phyloP scores from a whole-genome alignment of 2,329 filamentous ascomycete species.

The Xylariaceae sp. region DNA sequence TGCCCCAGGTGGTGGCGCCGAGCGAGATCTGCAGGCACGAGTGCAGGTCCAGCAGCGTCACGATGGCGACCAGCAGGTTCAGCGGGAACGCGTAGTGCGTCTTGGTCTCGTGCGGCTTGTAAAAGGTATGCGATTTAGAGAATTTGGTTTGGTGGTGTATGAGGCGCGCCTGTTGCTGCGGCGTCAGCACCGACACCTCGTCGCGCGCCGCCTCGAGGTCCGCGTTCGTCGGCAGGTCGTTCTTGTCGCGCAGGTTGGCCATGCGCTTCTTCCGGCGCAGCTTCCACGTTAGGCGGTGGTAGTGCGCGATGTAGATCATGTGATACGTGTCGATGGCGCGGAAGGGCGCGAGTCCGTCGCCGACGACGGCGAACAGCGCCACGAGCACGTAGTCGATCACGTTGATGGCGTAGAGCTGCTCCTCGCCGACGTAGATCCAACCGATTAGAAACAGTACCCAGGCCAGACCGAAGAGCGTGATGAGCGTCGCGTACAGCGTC shows the following conservation, averaged over 20 bases:
- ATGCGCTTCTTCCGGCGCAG: constrained; percentile 63
- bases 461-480: constrained; percentile 81
- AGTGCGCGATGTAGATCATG: constrained; percentile 80
- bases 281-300: constrained; percentile 66
- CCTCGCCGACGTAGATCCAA: constrained; percentile 80
- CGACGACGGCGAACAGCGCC: constrained; percentile 70
- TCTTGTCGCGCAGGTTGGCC: constrained; percentile 66
- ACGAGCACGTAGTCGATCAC: constrained; percentile 73
- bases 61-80: constrained; percentile 72
- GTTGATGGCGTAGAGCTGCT: constrained; percentile 70
- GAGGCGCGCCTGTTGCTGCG: constrained; percentile 68
- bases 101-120: constrained; percentile 83
- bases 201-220: constrained; percentile 49
- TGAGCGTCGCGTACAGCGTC: constrained; percentile 79
- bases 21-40: constrained; percentile 79
- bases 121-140: constrained; percentile 82
- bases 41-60: constrained; percentile 79
- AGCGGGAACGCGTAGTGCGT: constrained; percentile 82
- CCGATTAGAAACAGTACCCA: constrained; percentile 93
- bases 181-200: constrained; percentile 63
- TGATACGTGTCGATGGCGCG: constrained; percentile 83
- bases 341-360: constrained; percentile 73
- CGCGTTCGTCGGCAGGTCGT: constrained; percentile 61
- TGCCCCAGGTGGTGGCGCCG: constrained; percentile 77
- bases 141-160: constrained; percentile 80